A percentile compares a stretch with the other conserved stretches of the same genome.
Conservation (phyloP, 2,329 filamentous ascomycete genomes). For the Colletotrichum sp. region DNA sequence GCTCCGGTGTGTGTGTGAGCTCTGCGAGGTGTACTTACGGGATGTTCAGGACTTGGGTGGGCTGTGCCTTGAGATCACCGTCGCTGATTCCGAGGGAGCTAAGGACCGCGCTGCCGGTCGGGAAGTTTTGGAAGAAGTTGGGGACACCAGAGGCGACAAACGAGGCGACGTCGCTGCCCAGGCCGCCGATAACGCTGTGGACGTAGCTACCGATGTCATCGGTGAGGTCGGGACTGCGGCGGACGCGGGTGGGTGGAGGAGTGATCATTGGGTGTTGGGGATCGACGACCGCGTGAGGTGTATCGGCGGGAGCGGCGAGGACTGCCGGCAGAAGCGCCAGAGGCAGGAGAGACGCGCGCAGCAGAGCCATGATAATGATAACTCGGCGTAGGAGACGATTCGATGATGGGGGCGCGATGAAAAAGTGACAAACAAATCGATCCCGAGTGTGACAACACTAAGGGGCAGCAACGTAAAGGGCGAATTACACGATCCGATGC, state of each 20-base stretch:
- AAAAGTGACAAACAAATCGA: neutral
- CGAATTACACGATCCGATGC: neutral
- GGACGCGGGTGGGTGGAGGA: constrained; percentile 19
- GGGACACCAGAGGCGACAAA: constrained; percentile 69
- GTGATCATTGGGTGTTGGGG: constrained; percentile 28
- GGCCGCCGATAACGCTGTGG: constrained; percentile 49
- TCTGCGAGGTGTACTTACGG: constrained; percentile 48
- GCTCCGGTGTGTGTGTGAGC: neutral
- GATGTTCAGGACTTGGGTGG: constrained; percentile 74
- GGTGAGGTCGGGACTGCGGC: constrained; percentile 28
- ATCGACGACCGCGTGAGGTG: neutral
- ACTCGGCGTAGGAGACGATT: neutral
- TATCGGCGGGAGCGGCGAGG: constrained; percentile 20
- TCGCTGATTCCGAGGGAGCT: constrained; percentile 65
- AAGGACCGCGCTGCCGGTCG: constrained; percentile 63
- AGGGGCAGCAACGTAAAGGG: neutral
- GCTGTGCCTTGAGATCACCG: constrained; percentile 62
- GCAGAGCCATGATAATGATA: neutral
- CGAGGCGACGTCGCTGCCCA: constrained; percentile 61
- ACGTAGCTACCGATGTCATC: constrained; percentile 54
- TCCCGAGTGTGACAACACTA: neutral
- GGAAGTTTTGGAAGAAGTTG: constrained; percentile 70
- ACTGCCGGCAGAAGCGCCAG: constrained; percentile 16
- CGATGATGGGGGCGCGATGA: neutral
- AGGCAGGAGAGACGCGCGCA: neutral